These are phyloP conservation scores for Endothia cerciana DNA, from an alignment of 2,329 filamentous ascomycete species.

Conservation along the genomic window DNA sequence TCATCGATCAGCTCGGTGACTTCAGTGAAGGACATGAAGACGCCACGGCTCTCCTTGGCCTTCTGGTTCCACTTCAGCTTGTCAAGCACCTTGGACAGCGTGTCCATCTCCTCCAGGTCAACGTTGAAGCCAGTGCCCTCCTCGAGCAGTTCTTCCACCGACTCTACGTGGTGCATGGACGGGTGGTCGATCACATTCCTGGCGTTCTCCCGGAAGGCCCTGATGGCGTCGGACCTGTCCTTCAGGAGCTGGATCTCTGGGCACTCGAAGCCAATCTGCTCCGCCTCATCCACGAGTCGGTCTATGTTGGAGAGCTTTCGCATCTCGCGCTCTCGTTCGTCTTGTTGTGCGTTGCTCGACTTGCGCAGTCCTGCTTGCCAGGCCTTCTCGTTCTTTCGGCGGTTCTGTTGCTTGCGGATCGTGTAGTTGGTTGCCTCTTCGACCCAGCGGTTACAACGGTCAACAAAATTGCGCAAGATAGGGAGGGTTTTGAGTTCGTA, in stretches of 20 bases:
- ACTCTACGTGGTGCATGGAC: conserved; percentile 62
- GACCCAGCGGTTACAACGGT: conserved; percentile 96
- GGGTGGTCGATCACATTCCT: conserved; percentile 70
- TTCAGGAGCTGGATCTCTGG: conserved; percentile 84
- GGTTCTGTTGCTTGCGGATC: conserved; percentile 95
- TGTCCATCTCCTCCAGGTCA: conserved; percentile 86
- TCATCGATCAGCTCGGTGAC: conserved; percentile 79
- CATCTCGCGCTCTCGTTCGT: conserved; percentile 84
- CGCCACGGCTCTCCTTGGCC: conserved; percentile 65
- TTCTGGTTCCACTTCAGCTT: conserved; percentile 89
- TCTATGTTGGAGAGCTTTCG: conserved; percentile 89
- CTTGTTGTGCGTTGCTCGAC: conserved; percentile 58
- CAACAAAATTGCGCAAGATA: conserved; percentile 85
- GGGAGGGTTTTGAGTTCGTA: conserved; percentile 83
- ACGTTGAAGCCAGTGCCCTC: conserved; percentile 87
- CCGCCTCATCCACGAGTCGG: conserved; percentile 80
- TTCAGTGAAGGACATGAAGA: conserved; percentile 74
- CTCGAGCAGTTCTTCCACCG: conserved; percentile 91
- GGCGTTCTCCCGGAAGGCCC: conserved; percentile 80
- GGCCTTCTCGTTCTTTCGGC: conserved; percentile 89
- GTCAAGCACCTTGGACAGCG: conserved; percentile 77
- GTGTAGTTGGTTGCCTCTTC: conserved; percentile 97
- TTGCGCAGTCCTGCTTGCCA: conserved; percentile 78
- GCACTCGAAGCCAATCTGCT: conserved; percentile 89
- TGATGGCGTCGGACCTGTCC: conserved; percentile 84